phyloP scores from a whole-genome alignment of 2,329 filamentous ascomycete species.

The Shiraia sp. region DNA sequence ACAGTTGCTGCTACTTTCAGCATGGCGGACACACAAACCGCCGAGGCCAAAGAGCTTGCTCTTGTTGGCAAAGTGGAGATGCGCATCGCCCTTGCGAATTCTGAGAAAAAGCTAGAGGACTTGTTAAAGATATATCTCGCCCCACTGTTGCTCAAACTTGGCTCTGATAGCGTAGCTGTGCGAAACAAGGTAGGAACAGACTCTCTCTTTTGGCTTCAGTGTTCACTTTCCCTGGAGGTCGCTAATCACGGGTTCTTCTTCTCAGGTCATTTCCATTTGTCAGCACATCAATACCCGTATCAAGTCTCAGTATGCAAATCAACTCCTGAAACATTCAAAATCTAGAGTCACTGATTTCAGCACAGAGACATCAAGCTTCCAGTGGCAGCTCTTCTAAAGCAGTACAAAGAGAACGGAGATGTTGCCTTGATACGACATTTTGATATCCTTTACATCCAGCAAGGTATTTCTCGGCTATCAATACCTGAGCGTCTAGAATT shows the following conservation, averaged over 20 bases:
- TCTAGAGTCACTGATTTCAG: not conserved
- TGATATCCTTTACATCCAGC: conserved; percentile 86
- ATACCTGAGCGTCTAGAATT: conserved; percentile 69
- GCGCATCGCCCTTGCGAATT: conserved; percentile 78
- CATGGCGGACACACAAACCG: conserved; percentile 37
- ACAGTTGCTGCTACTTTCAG: conserved; percentile 7
- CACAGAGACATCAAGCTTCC: conserved; percentile 71
- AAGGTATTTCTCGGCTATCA: conserved; percentile 69
- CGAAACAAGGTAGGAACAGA: conserved; percentile 68
- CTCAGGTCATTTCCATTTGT: conserved; percentile 67
- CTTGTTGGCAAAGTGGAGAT: conserved; percentile 86
- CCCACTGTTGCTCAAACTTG: conserved; percentile 82
- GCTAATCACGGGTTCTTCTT: conserved; percentile 35
- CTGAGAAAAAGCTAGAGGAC: conserved; percentile 79
- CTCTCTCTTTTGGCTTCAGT: not conserved
- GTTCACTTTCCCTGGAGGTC: conserved; percentile 6
- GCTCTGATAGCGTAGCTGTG: conserved; percentile 77
- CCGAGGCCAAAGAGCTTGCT: conserved; percentile 74
- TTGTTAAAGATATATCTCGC: conserved; percentile 78
- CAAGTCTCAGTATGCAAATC: conserved; percentile 54
- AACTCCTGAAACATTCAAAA: not conserved
- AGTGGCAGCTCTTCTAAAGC: conserved; percentile 79
- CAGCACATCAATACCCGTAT: conserved; percentile 71
- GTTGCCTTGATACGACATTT: conserved; percentile 81
- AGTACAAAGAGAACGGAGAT: conserved; percentile 76